Evolutionary conservation across 2,329 filamentous ascomycete species (phyloP).

Genomic region (Rutstroemia sp.): DNA sequence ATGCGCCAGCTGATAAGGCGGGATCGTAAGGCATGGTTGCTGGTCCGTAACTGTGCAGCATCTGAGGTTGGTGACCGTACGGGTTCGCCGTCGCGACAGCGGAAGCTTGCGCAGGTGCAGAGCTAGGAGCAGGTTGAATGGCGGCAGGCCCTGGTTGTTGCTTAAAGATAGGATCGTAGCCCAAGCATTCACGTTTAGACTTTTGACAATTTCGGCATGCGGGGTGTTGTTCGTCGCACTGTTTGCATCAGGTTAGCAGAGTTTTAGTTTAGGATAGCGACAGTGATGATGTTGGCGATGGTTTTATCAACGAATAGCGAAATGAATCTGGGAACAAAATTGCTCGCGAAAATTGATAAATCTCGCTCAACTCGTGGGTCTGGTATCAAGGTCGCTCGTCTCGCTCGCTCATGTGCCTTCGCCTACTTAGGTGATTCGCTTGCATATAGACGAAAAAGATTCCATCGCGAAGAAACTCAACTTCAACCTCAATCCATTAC

Average conservation of each 20-base stretch:
- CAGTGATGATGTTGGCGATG: conserved; percentile 1
- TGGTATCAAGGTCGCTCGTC: conserved; percentile 12
- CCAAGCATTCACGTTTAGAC: conserved; percentile 78
- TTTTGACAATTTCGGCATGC: conserved; percentile 87
- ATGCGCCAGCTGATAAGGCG: conserved; percentile 33
- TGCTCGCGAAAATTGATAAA: conserved; percentile 5
- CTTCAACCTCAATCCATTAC: conserved; percentile 19
- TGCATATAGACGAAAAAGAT: conserved; percentile 29
- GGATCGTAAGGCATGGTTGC: conserved; percentile 26
- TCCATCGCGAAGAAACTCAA: conserved; percentile 27
- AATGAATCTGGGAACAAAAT: conserved; percentile 3
- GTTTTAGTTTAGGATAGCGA: conserved; percentile 3
- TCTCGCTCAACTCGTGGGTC: conserved; percentile 9
- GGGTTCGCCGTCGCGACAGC: conserved; percentile 31
- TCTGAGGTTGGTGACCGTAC: conserved; percentile 40
- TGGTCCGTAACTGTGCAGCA: conserved; percentile 36
- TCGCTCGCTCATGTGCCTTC: conserved; percentile 28
- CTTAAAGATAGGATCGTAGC: conserved; percentile 85
- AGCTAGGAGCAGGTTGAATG: conserved; percentile 62
- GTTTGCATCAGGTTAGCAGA: conserved; percentile 19
- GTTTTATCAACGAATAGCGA: background rate
- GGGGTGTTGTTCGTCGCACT: conserved; percentile 96
- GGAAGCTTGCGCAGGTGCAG: conserved; percentile 22
- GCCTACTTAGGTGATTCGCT: conserved; percentile 32
- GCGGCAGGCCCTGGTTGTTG: conserved; percentile 57